phyloP scores from a whole-genome alignment of 1,284 basidiomycete species.

The Malassezia equina region DNA sequence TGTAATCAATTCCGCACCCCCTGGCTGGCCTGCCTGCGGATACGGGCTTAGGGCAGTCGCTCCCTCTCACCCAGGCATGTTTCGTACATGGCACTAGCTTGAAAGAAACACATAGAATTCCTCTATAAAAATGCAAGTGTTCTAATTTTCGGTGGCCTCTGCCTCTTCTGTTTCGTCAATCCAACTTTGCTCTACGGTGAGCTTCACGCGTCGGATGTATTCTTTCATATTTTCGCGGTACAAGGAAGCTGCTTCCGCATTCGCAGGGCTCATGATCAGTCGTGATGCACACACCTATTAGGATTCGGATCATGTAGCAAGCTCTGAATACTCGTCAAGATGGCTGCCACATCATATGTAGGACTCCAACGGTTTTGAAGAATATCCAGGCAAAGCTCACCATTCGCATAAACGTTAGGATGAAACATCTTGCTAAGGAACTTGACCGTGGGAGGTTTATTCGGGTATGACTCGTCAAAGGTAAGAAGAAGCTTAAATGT shows the following conservation, averaged over 20 bases:
- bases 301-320: slow-evolving; percentile 94
- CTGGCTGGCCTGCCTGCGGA: neutral
- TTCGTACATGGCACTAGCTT: too few species aligned
- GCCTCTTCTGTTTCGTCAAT: slow-evolving; percentile 39
- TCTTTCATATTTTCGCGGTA: slow-evolving; percentile 98
- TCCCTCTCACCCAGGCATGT: too few species aligned
- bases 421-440: slow-evolving; percentile 98
- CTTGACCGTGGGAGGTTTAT: slow-evolving; percentile 92
- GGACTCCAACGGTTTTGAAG: slow-evolving; percentile 96
- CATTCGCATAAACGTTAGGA: slow-evolving; percentile 95
- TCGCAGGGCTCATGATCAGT: slow-evolving; percentile 65
- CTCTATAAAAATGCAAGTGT: neutral
- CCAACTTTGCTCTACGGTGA: slow-evolving; percentile 50
- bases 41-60: neutral
- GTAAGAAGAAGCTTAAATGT: slow-evolving; percentile 92
- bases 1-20: neutral
- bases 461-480: slow-evolving; percentile 95
- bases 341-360: slow-evolving; percentile 95
- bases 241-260: slow-evolving; percentile 89
- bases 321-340: slow-evolving; percentile 88
- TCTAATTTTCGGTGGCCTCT: slow-evolving; percentile 4
- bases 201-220: slow-evolving; percentile 81
- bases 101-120: neutral
- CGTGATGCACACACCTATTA: slow-evolving; percentile 54
- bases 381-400: slow-evolving; percentile 94